phyloP scores from a whole-genome alignment of 1,284 basidiomycete genomes.

The Irpex sp. region DNA sequence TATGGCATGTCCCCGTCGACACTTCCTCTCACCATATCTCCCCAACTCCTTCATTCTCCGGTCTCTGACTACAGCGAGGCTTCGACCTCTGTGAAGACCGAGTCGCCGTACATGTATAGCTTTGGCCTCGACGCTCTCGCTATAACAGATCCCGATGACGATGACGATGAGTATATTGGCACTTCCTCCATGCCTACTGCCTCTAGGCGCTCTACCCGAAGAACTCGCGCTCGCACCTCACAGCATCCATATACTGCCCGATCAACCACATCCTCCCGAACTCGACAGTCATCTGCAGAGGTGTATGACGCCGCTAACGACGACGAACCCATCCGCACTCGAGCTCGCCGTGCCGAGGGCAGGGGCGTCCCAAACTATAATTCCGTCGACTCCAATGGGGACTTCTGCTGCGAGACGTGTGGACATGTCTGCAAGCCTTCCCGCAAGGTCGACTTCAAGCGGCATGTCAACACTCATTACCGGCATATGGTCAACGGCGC shows the following conservation, averaged over 20 bases:
- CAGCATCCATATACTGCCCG: background rate
- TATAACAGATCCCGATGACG: background rate
- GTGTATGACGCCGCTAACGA: too few species aligned
- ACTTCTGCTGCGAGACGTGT: background rate
- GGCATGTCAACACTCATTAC: background rate
- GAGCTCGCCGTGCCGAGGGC: background rate
- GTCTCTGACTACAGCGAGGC: background rate
- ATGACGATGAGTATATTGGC: background rate
- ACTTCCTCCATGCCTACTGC: background rate
- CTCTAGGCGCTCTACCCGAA: background rate
- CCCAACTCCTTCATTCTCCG: background rate
- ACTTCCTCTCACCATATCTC: background rate
- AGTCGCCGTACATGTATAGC: background rate
- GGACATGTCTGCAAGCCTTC: background rate
- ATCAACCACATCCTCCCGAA: background rate
- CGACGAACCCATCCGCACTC: background rate
- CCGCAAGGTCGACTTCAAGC: background rate
- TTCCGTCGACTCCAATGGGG: background rate
- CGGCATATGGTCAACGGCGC: background rate
- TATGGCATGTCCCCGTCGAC: background rate
- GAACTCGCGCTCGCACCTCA: background rate
- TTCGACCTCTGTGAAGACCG: background rate
- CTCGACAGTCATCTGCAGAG: background rate
- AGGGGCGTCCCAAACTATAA: background rate
- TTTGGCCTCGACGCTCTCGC: background rate